Evolutionary conservation across 78 protist species (phyloP).

Genomic region (Dictyostelium intermedium): DNA sequence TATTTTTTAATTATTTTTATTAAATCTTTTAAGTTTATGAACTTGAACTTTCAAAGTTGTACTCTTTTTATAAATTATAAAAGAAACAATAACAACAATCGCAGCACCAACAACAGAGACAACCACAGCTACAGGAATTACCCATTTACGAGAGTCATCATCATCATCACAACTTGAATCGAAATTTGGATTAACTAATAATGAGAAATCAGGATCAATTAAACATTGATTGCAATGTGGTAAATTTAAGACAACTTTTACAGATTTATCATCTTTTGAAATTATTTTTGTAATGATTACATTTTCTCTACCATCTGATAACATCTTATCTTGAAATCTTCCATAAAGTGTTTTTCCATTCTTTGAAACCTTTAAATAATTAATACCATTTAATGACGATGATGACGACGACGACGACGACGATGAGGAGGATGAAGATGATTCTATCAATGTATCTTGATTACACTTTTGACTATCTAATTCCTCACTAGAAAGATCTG

Average conservation of each 20-base stretch:
- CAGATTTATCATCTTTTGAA: not conserved
- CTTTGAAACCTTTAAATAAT: not conserved
- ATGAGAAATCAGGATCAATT: not conserved
- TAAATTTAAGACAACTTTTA: not conserved
- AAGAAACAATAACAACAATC: not conserved
- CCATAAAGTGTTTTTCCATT: slow-evolving; percentile 16
- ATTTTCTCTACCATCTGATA: slow-evolving; percentile 35
- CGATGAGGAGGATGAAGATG: too few species aligned
- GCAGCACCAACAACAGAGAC: not conserved
- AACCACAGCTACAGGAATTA: not conserved
- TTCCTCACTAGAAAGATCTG: not conserved
- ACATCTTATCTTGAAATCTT: slow-evolving; percentile 11
- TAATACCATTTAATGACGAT: not conserved
- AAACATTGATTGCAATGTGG: not conserved
- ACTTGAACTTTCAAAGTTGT: not conserved
- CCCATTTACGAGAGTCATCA: not conserved
- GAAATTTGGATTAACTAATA: not conserved
- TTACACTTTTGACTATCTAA: not conserved
- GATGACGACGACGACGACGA: too few species aligned
- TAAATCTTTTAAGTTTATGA: not conserved
- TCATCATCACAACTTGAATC: not conserved
- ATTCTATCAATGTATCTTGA: not conserved
- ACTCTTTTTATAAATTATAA: not conserved
- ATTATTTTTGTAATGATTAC: not conserved
- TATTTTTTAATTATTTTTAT: not conserved